Conservation (phyloP, 208 protist genomes). For the Dictyostelium gargantuum region DNA sequence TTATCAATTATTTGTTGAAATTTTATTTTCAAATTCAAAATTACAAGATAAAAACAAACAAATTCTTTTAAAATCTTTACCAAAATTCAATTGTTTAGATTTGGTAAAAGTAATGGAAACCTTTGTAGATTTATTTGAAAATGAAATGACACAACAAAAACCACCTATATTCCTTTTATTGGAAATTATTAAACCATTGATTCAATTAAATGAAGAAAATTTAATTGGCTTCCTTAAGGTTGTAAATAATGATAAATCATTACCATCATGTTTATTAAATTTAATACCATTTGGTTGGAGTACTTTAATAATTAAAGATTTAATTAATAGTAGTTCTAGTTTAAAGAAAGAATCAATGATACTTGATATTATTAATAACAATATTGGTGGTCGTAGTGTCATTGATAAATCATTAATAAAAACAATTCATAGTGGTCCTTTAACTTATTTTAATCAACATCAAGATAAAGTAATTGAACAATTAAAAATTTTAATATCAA, state of each 20-base stretch:
- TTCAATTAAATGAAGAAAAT: neutral
- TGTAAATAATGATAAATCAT: neutral
- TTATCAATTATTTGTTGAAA: neutral
- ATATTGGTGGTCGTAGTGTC: neutral
- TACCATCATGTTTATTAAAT: neutral
- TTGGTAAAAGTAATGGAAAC: neutral
- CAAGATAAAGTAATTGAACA: neutral
- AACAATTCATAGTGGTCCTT: neutral
- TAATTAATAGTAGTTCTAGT: neutral
- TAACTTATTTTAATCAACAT: neutral
- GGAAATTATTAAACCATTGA: neutral
- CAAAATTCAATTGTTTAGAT: neutral
- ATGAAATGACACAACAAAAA: neutral
- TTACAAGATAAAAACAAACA: neutral
- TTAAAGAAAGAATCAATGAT: neutral
- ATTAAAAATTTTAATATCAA: neutral
- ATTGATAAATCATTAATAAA: neutral
- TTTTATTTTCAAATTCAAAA: neutral
- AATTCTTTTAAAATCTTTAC: neutral
- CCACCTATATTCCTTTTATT: neutral
- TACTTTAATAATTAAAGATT: neutral
- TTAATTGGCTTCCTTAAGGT: neutral
- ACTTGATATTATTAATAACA: neutral
- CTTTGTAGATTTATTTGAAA: neutral
- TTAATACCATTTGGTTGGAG: neutral